These are phyloP conservation scores for Daldinia eschscholtzii DNA, from an alignment of 2,329 filamentous ascomycete species.

Conservation along the genomic window DNA sequence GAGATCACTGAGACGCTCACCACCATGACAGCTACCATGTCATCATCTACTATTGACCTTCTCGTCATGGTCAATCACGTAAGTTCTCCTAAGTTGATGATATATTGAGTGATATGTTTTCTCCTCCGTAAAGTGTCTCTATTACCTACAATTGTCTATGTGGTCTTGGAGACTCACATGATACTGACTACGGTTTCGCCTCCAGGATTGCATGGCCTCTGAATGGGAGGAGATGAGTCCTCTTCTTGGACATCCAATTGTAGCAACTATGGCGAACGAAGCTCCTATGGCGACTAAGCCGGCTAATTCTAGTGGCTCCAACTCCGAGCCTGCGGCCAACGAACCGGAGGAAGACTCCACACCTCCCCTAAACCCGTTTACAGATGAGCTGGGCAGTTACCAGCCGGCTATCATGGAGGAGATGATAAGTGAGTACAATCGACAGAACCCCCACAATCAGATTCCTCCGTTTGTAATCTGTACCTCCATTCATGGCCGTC, in stretches of 20 bases:
- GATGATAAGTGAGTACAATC: not conserved
- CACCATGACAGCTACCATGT: not conserved
- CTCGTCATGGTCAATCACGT: not conserved
- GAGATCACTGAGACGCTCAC: not conserved
- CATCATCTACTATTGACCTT: not conserved
- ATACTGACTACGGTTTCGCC: not conserved
- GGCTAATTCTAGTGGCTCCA: not conserved
- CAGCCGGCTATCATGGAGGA: not conserved
- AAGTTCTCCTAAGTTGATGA: not conserved
- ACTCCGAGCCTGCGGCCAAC: not conserved
- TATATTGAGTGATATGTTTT: not conserved
- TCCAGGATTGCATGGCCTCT: not conserved
- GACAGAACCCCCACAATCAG: not conserved
- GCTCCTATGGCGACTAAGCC: not conserved
- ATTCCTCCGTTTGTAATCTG: not conserved
- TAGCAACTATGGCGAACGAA: fast-evolving
- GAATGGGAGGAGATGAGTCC: not conserved
- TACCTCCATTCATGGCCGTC: not conserved
- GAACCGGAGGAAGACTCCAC: not conserved
- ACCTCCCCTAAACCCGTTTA: not conserved
- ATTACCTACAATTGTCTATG: not conserved
- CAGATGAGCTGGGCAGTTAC: not conserved
- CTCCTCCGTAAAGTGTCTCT: not conserved
- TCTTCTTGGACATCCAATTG: not conserved
- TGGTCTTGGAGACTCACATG: not conserved